Conservation (phyloP, 306 rosid species). For the Ormosia emarginata region DNA sequence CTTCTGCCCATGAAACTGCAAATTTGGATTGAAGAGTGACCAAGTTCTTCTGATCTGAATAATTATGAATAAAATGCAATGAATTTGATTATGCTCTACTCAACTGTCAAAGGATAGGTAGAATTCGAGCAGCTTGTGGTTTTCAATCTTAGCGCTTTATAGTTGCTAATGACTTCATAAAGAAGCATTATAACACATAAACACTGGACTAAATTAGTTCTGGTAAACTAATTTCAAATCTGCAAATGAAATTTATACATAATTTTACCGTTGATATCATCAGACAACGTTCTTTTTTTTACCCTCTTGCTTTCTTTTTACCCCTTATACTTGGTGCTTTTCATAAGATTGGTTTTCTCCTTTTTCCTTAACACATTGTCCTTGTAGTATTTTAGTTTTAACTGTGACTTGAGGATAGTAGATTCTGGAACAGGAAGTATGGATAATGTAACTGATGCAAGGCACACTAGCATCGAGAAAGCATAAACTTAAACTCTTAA, state of each 20-base stretch:
- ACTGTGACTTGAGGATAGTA: neutral
- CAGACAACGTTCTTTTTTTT: neutral
- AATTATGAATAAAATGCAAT: neutral
- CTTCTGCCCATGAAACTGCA: neutral
- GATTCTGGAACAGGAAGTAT: neutral
- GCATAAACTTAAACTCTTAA: neutral
- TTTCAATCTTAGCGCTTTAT: neutral
- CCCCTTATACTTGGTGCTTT: neutral
- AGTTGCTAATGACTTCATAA: neutral
- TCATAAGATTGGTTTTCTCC: neutral
- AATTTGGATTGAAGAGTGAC: neutral
- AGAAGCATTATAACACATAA: neutral
- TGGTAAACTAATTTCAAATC: neutral
- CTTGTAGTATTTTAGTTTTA: neutral
- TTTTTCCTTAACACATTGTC: neutral
- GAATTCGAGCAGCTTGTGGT: neutral
- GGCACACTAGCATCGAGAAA: neutral
- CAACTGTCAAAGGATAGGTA: neutral
- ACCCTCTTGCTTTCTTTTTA: neutral
- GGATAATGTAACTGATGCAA: neutral
- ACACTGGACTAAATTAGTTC: neutral
- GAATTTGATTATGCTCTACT: neutral
- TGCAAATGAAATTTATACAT: neutral
- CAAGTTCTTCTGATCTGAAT: neutral
- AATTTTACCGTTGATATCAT: neutral